Evolutionary conservation across 441 rosid species (phyloP), one percentile per base, ranked within the genome.

Genomic region (Biscutella laevigata): DNA sequence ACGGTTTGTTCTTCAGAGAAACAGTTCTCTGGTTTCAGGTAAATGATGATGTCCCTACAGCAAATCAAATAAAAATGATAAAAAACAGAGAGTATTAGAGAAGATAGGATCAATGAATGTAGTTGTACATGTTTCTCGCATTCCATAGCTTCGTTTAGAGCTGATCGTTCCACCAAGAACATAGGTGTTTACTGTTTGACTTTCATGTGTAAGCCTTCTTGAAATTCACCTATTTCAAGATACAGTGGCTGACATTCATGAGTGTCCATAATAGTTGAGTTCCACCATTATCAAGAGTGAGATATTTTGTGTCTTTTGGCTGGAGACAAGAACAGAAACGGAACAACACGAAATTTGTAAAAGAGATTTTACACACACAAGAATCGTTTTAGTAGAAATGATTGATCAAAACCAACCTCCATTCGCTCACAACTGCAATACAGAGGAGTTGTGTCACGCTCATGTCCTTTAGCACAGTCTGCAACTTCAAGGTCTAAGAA

Each of bases 11-110:
- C 99, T 71, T 94, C 99, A 0, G 99, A 94, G 66, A 94, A 73
- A 77, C 99, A 94, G 88, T 68, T 97, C 99, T 78, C 99, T 80
- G 0, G 99, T 94, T 73, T 89, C 99, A 12, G 99, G 88, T 62
- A 89, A 71, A 71, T 94, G 97, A 73, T 83, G 88, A 71, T 94
- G 96, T 51, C 95, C 99, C 99, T 88, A 71, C 58, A 36, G 3
- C 30, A 43, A 1, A 22, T 13, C 1, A 12, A 5, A 43, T 11
- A n/a, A n/a, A n/a, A n/a, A n/a, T n/a, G n/a, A n/a, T n/a, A 1
- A 15, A 30, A 12, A 8, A 47, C 28, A 47, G 17, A 25, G 16
- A n/a, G 4, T 7, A 45, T n/a, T 4, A 5, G 17, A 25, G 2
- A 16, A 8, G 9, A 32, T 41, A 26, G 7, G 25, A 57, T 54